Evolutionary conservation across 352 stramenopile genomes (phyloP), one percentile per base, ranked within the genome.

Genomic region (Phytopythium sindhum): DNA sequence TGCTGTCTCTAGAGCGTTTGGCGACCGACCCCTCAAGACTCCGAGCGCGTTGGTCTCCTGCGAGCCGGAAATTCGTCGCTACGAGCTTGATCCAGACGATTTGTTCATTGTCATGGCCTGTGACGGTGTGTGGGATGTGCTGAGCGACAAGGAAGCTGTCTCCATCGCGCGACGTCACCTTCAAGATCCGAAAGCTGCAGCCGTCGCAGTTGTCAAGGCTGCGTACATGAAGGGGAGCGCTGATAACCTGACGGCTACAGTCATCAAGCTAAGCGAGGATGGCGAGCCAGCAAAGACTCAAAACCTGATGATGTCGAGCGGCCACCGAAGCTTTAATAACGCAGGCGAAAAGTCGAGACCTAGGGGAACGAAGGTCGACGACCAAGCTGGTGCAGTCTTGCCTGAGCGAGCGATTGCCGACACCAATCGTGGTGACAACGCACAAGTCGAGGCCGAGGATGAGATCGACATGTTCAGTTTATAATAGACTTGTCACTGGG

Each of bases 381-480:
- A 23, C 14, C 69, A 67, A 58, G 0, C 4, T 23, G 29, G 51
- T 29, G 10, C 4, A 21, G 4, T 8, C 52, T 55, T 24, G 48
- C 15, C 24, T 33, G 48, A 19, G 2, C 48, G 8, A 39, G 48
- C 26, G 9, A 21, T 0, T 19, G 28, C 5, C 15, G 24, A 19
- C 4, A 10, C 24, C 15, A 26, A 24, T 24, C 26, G 12, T 19
- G 29, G 2, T 28, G 28, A 21, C 14, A 31, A 57, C 55, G 24
- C 42, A 63, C 4, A 53, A 12, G 60, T 72, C 7, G 57, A 69
- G 0, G 57, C 56, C 2, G 62, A 66, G 1, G 67, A 82, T 1
- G 77, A 88, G 61, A 83, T 88, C 44, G 78, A 88, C 55, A 83
- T 88, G 77, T 86, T 84, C 33, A 83, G 72, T 48, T 50, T 84